Evolutionary conservation across 441 rosid species (phyloP), one percentile per base, ranked within the genome.

Genomic region (Melastoma candidum): DNA sequence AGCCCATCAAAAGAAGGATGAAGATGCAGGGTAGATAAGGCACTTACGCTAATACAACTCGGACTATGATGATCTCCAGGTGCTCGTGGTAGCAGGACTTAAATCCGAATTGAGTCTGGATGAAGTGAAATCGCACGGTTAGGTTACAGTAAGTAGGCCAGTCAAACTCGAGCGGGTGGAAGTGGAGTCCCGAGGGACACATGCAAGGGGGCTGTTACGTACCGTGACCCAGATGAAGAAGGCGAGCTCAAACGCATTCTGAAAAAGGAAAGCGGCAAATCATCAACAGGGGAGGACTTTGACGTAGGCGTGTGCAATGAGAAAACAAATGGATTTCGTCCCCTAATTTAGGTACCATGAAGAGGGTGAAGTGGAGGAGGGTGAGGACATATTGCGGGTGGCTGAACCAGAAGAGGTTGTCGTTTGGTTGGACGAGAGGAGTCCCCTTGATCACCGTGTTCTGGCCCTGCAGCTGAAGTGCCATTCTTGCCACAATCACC

Each of bases 141-240:
- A 29, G 26, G 12, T 45, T 13, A n/a, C 4, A 27, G 22, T n/a
- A 17, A 17, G 22, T 17, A 17, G 22, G 22, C 22, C 22, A 17
- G 22, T 17, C 22, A 17, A 17, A 17, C 22, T 17, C 22, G 22
- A 17, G 22, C 1, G 22, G 22, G 22, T 26, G 29, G 25, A 56
- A 24, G 0, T 2, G 48, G 3, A 46, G 29, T 13, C 25, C 17
- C 47, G 49, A 14, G 26, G 12, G 46, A 43, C n/a, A 27, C 43
- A 53, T 6, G 36, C 3, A 14, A 12, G 8, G 50, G 24, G 36
- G 3, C 26, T 32, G 12, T 39, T 24, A 52, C 66, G 5, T 76
- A 83, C 95, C 73, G 87, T 77, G 64, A 73, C 72, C 85, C 90
- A 85, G 12, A 79, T 54, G 49, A 85, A 79, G 54, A 83, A 77